These are phyloP conservation scores for Bipolaris victoriae DNA, from an alignment of 2,329 filamentous ascomycete genomes.

Conservation along the genomic window DNA sequence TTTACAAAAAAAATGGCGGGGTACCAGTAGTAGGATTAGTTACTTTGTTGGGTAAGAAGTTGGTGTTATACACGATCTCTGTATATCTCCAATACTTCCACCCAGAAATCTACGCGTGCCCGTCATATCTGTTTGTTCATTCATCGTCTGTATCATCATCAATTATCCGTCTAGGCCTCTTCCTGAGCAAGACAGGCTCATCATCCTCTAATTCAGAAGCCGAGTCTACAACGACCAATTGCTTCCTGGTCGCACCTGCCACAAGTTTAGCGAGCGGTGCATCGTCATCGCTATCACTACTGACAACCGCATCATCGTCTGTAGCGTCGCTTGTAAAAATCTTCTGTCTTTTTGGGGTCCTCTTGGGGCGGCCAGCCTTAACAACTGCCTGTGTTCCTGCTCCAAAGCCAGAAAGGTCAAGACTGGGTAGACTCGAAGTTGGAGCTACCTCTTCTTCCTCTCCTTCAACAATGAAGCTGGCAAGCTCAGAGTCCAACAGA, in stretches of 20 bases:
- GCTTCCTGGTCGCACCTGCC: conserved; percentile 20
- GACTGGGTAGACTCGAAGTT: conserved; percentile 40
- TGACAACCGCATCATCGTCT: conserved; percentile 42
- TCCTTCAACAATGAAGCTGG: conserved; percentile 55
- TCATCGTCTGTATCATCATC: conserved; percentile 45
- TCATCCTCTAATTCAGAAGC: conserved; percentile 30
- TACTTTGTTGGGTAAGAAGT: not conserved
- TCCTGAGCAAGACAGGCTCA: conserved; percentile 29
- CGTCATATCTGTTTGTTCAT: not conserved
- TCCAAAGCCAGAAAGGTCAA: conserved; percentile 37
- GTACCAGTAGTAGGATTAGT: not conserved
- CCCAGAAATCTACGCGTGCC: not conserved
- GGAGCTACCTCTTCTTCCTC: conserved; percentile 45
- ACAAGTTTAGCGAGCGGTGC: conserved; percentile 17
- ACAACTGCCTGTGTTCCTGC: conserved; percentile 45
- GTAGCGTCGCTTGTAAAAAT: conserved; percentile 46
- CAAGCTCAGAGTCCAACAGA: conserved; percentile 53
- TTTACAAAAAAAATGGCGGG: not conserved
- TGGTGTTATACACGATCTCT: not conserved
- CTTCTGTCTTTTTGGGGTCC: conserved; percentile 34
- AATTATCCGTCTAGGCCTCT: conserved; percentile 38
- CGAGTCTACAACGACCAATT: conserved; percentile 31
- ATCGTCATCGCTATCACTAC: conserved; percentile 45
- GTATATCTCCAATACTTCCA: not conserved
- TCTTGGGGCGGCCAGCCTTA: conserved; percentile 29